These are phyloP conservation scores for Mariannaea elegans DNA, from an alignment of 2,329 filamentous ascomycete species.

Conservation along the genomic window DNA sequence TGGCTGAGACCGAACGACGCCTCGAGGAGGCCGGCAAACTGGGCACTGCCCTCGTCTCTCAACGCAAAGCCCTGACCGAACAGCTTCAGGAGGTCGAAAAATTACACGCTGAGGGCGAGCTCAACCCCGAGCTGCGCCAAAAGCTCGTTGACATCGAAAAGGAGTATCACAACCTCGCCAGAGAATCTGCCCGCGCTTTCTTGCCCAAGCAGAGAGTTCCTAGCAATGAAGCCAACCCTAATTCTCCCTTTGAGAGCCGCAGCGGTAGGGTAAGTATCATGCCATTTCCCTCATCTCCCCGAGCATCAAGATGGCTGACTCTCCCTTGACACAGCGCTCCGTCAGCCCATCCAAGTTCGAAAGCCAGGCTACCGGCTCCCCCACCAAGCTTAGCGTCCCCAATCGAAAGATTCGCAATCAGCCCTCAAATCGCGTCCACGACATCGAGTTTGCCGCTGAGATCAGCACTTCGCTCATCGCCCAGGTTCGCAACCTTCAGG, in stretches of 20 bases:
- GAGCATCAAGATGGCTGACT: constrained; percentile 18
- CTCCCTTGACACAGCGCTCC: constrained; percentile 62
- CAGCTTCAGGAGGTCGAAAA: constrained; percentile 86
- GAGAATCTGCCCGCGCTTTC: constrained; percentile 89
- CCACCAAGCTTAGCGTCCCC: constrained; percentile 87
- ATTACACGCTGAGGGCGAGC: constrained; percentile 77
- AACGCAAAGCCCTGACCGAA: constrained; percentile 84
- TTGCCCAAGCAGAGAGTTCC: constrained; percentile 84
- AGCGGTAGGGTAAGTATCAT: constrained; percentile 59
- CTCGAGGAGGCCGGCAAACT: constrained; percentile 91
- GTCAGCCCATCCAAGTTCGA: constrained; percentile 82
- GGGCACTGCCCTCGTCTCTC: constrained; percentile 86
- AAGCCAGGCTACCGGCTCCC: constrained; percentile 83
- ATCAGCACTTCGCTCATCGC: constrained; percentile 93
- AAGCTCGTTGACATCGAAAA: constrained; percentile 88
- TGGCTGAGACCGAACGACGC: constrained; percentile 90
- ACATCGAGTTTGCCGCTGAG: constrained; percentile 98
- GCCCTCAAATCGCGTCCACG: constrained; percentile 85
- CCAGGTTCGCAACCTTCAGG: constrained; percentile 92
- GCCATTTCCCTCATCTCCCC: neutral
- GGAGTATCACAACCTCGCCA: constrained; percentile 93
- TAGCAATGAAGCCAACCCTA: constrained; percentile 68
- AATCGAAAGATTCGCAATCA: constrained; percentile 92
- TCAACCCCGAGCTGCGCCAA: constrained; percentile 82
- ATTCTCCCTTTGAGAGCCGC: constrained; percentile 63